phyloP scores from a whole-genome alignment of 805 yeast species.

The Nadsonia fulvescens region DNA sequence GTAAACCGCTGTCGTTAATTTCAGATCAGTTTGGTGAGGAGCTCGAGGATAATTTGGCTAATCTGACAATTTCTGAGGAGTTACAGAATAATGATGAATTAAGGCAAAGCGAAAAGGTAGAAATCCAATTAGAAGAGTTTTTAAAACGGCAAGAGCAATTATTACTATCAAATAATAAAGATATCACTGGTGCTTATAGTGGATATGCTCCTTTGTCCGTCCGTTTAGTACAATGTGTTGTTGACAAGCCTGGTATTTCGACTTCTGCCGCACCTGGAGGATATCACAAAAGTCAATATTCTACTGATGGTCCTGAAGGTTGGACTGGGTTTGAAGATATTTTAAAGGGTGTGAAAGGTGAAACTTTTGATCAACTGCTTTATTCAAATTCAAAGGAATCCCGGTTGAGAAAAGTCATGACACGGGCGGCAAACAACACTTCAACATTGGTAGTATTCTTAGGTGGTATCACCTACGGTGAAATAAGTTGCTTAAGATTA shows the following conservation, averaged over 20 bases:
- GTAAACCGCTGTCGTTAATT: not conserved
- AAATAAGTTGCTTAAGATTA: conserved; percentile 50
- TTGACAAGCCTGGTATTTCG: conserved; percentile 24
- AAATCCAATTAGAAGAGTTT: too few species aligned
- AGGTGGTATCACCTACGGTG: conserved; percentile 82
- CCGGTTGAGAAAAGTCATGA: conserved; percentile 2
- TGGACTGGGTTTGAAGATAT: conserved; percentile 26
- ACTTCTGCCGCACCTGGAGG: conserved; percentile 1
- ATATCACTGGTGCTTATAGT: conserved; percentile 50
- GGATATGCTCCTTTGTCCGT: conserved; percentile 66
- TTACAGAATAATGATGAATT: conserved; percentile 17
- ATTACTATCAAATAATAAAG: too few species aligned
- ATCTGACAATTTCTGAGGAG: conserved; percentile 26
- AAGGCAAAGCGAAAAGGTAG: too few species aligned
- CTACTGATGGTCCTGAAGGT: conserved; percentile 9
- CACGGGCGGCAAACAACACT: conserved; percentile 10
- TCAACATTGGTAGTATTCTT: conserved; percentile 35
- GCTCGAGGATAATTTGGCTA: conserved; percentile 20
- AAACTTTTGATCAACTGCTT: conserved; percentile 17
- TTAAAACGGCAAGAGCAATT: too few species aligned
- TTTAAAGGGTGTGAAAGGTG: conserved; percentile 20
- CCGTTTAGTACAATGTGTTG: conserved; percentile 52
- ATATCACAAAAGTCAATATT: not conserved
- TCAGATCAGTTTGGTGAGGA: not conserved
- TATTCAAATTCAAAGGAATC: conserved; percentile 2